phyloP scores from a whole-genome alignment of 2,329 filamentous ascomycete species.

The Xylariaceae sp. region DNA sequence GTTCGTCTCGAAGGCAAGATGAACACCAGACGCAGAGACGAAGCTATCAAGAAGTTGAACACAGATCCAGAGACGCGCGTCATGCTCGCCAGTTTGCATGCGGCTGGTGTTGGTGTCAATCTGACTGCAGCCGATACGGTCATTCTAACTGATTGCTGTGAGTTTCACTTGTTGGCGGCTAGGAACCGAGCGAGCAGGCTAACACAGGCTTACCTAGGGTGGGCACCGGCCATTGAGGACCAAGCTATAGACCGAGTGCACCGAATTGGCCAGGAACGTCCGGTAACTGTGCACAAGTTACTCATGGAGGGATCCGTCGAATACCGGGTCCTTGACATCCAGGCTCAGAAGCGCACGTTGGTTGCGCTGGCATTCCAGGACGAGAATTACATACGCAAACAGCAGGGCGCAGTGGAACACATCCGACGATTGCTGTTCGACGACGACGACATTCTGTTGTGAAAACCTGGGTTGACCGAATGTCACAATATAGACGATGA shows the following conservation, averaged over 20 bases:
- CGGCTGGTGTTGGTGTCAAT: slow-evolving; percentile 82
- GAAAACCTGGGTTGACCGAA: neutral
- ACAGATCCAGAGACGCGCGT: slow-evolving; percentile 63
- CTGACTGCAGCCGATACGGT: slow-evolving; percentile 82
- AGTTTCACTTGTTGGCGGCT: slow-evolving; percentile 23
- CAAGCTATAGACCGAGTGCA: slow-evolving; percentile 88
- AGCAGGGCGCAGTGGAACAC: slow-evolving; percentile 37
- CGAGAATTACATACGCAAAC: slow-evolving; percentile 51
- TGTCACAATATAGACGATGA: neutral
- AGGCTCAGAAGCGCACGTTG: slow-evolving; percentile 71
- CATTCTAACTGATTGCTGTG: slow-evolving; percentile 71
- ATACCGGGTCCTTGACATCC: slow-evolving; percentile 72
- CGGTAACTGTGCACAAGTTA: slow-evolving; percentile 73
- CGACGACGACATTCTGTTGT: neutral
- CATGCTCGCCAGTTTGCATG: slow-evolving; percentile 74
- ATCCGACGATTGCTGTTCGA: slow-evolving; percentile 43
- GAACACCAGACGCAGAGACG: slow-evolving; percentile 64
- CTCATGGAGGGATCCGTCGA: slow-evolving; percentile 78
- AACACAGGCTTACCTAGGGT: slow-evolving; percentile 47
- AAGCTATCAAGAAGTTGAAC: slow-evolving; percentile 62
- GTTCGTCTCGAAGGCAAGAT: slow-evolving; percentile 78
- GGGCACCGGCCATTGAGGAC: slow-evolving; percentile 88
- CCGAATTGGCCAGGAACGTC: slow-evolving; percentile 72
- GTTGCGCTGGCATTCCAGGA: slow-evolving; percentile 77
- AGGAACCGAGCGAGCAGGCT: slow-evolving; percentile 4